phyloP scores from a whole-genome alignment of 2,329 filamentous ascomycete species.

The Claviceps purpurea region DNA sequence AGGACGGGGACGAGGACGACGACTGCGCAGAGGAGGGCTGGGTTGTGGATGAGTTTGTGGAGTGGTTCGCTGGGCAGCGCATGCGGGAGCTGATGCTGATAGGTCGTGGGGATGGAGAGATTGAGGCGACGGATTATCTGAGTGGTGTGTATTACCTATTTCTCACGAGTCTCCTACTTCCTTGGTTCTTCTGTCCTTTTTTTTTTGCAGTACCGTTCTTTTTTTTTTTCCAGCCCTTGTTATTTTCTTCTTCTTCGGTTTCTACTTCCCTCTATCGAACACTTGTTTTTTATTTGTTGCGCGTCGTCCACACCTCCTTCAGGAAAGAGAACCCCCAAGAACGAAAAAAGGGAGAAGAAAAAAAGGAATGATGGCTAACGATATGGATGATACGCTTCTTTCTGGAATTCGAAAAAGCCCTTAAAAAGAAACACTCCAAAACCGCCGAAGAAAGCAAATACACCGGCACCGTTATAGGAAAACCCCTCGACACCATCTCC shows the following conservation, averaged over 20 bases:
- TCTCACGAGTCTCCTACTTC: too few relatives aligned
- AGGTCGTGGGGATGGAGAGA: slow-evolving; percentile 55
- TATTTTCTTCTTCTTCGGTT: too few relatives aligned
- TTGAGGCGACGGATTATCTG: slow-evolving; percentile 56
- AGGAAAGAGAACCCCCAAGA: too few relatives aligned
- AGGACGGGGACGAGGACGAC: slow-evolving; percentile 68
- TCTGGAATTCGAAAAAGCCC: slow-evolving; percentile 28
- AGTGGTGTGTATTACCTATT: slow-evolving; percentile 32
- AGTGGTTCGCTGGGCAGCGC: slow-evolving; percentile 61
- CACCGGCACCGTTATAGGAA: slow-evolving; percentile 71
- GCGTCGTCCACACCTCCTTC: too few relatives aligned
- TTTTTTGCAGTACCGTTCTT: too few relatives aligned
- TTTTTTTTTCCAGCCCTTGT: too few relatives aligned
- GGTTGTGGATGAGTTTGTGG: slow-evolving; percentile 64
- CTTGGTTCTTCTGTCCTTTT: neutral
- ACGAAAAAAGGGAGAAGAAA: too few relatives aligned
- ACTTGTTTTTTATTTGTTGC: too few relatives aligned
- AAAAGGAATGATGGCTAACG: neutral
- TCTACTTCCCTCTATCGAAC: too few relatives aligned
- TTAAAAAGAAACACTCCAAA: slow-evolving; percentile 90
- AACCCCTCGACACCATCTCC: slow-evolving; percentile 49
- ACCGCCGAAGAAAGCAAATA: slow-evolving; percentile 78
- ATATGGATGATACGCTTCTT: too few relatives aligned
- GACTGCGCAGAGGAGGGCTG: slow-evolving; percentile 35
- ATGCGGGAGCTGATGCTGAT: slow-evolving; percentile 74